Evolutionary conservation across 306 rosid species (phyloP).

Genomic region (Mucuna pruriens): DNA sequence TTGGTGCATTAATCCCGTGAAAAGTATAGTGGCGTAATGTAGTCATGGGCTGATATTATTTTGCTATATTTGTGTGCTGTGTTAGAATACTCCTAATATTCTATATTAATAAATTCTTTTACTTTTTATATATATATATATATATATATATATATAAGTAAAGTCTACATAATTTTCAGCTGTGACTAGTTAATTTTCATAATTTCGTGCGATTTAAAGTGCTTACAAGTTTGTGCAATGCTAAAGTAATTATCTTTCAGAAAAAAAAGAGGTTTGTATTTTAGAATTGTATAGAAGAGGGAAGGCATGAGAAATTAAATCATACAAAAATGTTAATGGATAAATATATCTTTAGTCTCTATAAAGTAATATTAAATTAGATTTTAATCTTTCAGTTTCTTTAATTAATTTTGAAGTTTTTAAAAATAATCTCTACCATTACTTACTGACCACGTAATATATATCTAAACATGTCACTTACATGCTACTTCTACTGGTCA

Average conservation of each 20-base stretch:
- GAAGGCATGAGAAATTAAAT: neutral
- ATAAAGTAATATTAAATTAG: neutral
- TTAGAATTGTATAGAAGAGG: neutral
- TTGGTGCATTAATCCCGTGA: neutral
- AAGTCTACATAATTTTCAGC: no score
- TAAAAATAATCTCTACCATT: neutral
- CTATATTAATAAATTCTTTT: neutral
- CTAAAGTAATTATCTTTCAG: neutral
- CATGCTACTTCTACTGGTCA: no score
- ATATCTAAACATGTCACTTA: neutral
- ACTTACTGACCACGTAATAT: neutral
- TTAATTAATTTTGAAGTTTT: neutral
- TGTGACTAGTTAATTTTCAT: neutral
- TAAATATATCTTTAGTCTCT: neutral
- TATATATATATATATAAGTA: no score
- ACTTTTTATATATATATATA: no score
- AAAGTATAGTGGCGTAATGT: neutral
- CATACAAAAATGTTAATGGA: neutral
- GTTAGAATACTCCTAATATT: neutral
- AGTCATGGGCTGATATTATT: neutral
- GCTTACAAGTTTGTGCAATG: neutral
- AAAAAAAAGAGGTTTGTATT: no score
- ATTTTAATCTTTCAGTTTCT: neutral
- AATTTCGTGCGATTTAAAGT: neutral
- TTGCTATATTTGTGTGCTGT: neutral